Evolutionary conservation across 1,284 basidiomycete genomes (phyloP).

Genomic region (Rugosomyces carneus): DNA sequence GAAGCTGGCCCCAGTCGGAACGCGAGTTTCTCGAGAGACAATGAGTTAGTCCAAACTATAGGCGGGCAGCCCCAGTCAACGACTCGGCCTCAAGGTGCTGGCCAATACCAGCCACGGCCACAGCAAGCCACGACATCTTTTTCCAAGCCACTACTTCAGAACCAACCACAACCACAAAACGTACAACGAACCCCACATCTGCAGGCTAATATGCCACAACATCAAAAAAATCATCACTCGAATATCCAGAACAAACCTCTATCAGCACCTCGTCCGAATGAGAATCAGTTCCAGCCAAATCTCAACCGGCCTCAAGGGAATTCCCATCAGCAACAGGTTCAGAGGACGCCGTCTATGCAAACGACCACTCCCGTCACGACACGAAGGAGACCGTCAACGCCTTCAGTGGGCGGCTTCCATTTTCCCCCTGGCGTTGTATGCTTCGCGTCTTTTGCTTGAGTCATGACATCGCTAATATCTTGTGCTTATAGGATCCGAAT

Average conservation of each 20-base stretch:
- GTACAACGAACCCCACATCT: neutral
- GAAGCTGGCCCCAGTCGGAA: too few relatives aligned
- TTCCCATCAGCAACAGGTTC: constrained; percentile 19
- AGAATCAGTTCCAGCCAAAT: constrained; percentile 5
- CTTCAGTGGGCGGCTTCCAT: constrained; percentile 48
- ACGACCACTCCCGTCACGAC: constrained; percentile 11
- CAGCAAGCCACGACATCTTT: constrained; percentile 7
- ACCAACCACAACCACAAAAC: constrained; percentile 14
- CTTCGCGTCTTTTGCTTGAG: constrained; percentile 10
- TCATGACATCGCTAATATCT: neutral
- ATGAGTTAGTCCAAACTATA: too few relatives aligned
- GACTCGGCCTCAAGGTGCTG: neutral
- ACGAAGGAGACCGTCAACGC: constrained; percentile 23
- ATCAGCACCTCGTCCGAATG: neutral
- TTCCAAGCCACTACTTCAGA: constrained; percentile 17
- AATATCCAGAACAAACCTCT: constrained; percentile 1
- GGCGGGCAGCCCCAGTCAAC: too few relatives aligned
- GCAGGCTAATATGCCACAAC: constrained; percentile 4
- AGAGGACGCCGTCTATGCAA: constrained; percentile 9
- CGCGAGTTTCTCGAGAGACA: too few relatives aligned
- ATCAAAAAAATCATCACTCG: constrained; percentile 4
- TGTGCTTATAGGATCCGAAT: constrained; percentile 15
- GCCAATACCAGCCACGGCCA: too few relatives aligned
- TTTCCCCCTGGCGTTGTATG: constrained; percentile 43
- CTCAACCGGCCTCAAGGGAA: constrained; percentile 10